Conservation (phyloP, 1,139 yeast genomes). For the Hyphopichia burtonii region DNA sequence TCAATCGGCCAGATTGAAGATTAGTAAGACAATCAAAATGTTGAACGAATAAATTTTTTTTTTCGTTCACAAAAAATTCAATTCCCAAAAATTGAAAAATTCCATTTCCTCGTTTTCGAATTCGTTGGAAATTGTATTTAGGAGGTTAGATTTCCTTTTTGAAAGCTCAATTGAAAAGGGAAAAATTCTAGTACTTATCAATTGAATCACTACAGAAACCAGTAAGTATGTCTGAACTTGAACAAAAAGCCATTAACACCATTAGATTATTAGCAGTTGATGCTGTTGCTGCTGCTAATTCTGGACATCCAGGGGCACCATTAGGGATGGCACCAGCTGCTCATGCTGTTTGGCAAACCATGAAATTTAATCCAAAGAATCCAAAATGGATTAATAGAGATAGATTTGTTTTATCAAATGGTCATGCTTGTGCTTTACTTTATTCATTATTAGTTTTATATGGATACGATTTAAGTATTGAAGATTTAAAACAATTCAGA, state of each 20-base stretch:
- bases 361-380: slow-evolving; percentile 88
- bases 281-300: slow-evolving; percentile 83
- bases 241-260: slow-evolving; percentile 77
- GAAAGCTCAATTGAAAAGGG: too few species aligned
- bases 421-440: slow-evolving; percentile 93
- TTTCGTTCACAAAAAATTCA: too few species aligned
- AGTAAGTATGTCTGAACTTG: slow-evolving; percentile 50
- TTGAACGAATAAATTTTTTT: too few species aligned
- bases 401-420: slow-evolving; percentile 92
- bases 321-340: slow-evolving; percentile 88
- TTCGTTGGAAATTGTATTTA: too few species aligned
- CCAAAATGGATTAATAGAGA: slow-evolving; percentile 95
- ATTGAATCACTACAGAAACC: too few species aligned
- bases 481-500: slow-evolving; percentile 90
- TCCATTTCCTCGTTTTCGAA: too few species aligned
- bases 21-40: too few species aligned
- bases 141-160: too few species aligned
- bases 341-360: slow-evolving; percentile 71
- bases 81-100: too few species aligned
- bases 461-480: slow-evolving; percentile 80
- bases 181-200: too few species aligned
- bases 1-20: too few species aligned
- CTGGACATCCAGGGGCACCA: slow-evolving; percentile 99
- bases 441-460: slow-evolving; percentile 83
- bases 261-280: slow-evolving; percentile 91